Percentiles rank a stretch among this genome's conserved stretches.
phyloP scores from a whole-genome alignment of 441 rosid genomes.

The Populus tomentosa region DNA sequence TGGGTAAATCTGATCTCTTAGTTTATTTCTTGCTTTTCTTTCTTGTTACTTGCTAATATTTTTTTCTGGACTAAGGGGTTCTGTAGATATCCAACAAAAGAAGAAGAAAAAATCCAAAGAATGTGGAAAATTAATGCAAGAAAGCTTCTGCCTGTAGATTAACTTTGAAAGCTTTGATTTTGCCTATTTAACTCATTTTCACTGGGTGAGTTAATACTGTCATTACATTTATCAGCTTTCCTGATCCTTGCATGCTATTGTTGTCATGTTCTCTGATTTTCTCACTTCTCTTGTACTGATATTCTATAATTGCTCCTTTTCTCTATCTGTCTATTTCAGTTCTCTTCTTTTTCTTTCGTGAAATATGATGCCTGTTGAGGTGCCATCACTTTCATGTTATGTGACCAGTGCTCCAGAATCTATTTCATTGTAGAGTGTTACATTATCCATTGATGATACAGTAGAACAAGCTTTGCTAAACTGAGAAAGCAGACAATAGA shows the following conservation, averaged over 20 bases:
- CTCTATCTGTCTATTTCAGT: background rate
- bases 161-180: background rate
- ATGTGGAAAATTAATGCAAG: background rate
- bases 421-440: background rate
- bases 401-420: background rate
- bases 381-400: background rate
- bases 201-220: background rate
- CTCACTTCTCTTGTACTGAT: background rate
- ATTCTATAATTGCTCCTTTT: too few relatives aligned
- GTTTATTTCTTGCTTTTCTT: background rate
- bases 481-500: background rate
- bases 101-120: background rate
- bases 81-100: background rate
- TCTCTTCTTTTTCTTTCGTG: background rate
- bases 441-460: background rate
- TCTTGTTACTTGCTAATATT: background rate
- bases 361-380: background rate
- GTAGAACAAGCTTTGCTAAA: background rate
- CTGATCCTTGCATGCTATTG: background rate
- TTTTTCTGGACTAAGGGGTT: background rate
- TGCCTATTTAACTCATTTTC: background rate
- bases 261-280: background rate
- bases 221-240: background rate
- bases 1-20: constrained; percentile 7
- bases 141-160: background rate